phyloP scores from a whole-genome alignment of 306 rosid species.

The Datisca glomerata region DNA sequence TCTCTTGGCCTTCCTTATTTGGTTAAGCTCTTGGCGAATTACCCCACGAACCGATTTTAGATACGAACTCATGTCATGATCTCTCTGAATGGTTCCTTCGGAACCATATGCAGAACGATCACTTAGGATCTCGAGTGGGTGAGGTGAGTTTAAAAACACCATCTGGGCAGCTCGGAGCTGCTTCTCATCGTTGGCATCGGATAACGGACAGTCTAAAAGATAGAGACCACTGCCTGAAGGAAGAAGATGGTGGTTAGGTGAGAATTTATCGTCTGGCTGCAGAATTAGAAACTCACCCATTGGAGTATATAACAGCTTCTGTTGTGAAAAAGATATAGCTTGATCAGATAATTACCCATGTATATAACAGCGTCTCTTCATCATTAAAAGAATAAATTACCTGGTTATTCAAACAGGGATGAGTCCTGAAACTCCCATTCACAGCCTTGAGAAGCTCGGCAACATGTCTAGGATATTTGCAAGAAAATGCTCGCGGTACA shows the following conservation, averaged over 20 bases:
- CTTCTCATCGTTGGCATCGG: constrained; percentile 39
- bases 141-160: constrained; percentile 79
- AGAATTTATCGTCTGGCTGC: constrained; percentile 82
- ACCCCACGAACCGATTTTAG: constrained; percentile 47
- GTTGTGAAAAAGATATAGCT: constrained; percentile 9
- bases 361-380: background rate
- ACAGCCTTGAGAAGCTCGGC: constrained; percentile 81
- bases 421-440: constrained; percentile 69
- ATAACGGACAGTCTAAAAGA: constrained; percentile 32
- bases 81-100: constrained; percentile 71
- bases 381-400: constrained; percentile 13
- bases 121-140: constrained; percentile 82
- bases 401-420: constrained; percentile 78
- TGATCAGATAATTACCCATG: constrained; percentile 8
- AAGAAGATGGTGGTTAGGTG: constrained; percentile 77
- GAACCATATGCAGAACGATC: constrained; percentile 84
- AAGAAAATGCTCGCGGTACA: constrained; percentile 90
- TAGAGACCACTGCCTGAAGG: constrained; percentile 88
- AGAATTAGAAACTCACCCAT: constrained; percentile 85
- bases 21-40: constrained; percentile 62
- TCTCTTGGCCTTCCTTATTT: constrained; percentile 41
- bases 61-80: constrained; percentile 88
- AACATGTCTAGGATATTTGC: constrained; percentile 78
- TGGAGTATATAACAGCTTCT: constrained; percentile 74
- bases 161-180: constrained; percentile 52